These are phyloP conservation scores for Arachnomyces sp. DNA, from an alignment of 2,329 filamentous ascomycete genomes.

Conservation along the genomic window DNA sequence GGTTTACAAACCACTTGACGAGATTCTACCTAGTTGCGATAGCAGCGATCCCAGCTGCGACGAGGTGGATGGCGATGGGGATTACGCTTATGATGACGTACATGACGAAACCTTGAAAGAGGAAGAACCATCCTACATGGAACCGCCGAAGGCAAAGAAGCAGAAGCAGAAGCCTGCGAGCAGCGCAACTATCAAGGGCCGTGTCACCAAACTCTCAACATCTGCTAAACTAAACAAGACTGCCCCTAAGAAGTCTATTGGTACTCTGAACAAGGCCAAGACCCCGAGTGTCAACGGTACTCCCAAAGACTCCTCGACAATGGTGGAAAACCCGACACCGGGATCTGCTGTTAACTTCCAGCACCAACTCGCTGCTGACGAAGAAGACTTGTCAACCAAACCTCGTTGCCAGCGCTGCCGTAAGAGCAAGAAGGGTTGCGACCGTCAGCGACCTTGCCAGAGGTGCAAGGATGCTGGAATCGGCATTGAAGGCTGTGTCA, in stretches of 20 bases:
- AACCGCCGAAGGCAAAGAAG: conserved; percentile 42
- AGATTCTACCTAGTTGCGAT: conserved; percentile 49
- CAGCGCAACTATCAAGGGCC: conserved; percentile 23
- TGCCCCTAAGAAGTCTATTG: not conserved
- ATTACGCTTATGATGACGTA: conserved; percentile 45
- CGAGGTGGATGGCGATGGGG: conserved; percentile 48
- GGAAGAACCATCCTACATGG: conserved; percentile 28
- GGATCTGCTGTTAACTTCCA: conserved; percentile 56
- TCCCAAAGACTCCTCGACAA: conserved; percentile 34
- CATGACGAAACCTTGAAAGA: conserved; percentile 7
- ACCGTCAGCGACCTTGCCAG: conserved; percentile 89
- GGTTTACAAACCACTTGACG: conserved; percentile 42
- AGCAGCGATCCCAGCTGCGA: conserved; percentile 55
- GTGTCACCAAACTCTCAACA: conserved; percentile 21
- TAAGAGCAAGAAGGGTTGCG: conserved; percentile 99
- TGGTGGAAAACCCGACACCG: conserved; percentile 30
- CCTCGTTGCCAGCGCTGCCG: conserved; percentile 95
- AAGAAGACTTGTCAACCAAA: conserved; percentile 89
- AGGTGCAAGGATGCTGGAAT: conserved; percentile 95
- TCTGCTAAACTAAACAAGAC: conserved; percentile 22
- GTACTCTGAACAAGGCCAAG: conserved; percentile 33
- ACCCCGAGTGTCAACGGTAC: conserved; percentile 11
- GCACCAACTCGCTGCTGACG: conserved; percentile 56
- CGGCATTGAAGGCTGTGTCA: conserved; percentile 85
- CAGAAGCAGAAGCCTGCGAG: conserved; percentile 40